Evolutionary conservation across 495 filamentous ascomycete genomes (phyloP), one percentile per base, ranked within the genome.

Genomic region (Astrothelium macrocarpum): DNA sequence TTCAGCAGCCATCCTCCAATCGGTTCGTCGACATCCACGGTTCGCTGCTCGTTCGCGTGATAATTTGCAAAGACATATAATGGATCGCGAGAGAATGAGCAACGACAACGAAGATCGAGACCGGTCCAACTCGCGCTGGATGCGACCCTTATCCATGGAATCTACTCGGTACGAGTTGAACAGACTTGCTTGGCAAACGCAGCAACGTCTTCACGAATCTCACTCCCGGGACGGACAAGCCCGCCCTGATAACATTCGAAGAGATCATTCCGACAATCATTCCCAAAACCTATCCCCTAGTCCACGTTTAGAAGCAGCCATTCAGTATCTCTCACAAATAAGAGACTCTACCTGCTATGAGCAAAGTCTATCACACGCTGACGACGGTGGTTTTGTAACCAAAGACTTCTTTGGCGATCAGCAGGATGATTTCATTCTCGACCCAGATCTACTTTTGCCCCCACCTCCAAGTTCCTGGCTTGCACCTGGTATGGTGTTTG

Each of bases 391-490:
- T 32, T 71, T 82, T 59, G 67, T 74, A 65, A 79, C 58, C 68
- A 79, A 69, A 70, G 80, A 72, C 74, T 78, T 82, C 66, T 77
- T 81, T 61, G 73, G 74, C 20, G 78, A 79, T 64, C 76, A 81
- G 49, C 76, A 81, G 65, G 78, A 80, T 28, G 87, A 90, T 67
- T 84, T 89, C 60, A 76, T 90, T 14, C 72, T 87, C 2, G 81
- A 88, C 63, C 82, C 80, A 16, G 68, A 71, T 11, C 77, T 72
- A 32, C 77, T 90, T 18, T 73, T 77, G 25, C 80, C 81, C 4
- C 82, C 83, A 14, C 72, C 85, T 1, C 67, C 79, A 53, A 85
- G 81, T 67, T 88, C 86, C 32, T 89, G 85, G 84, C 78, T 90
- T 18, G 79, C 80, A 61, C 78, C 83, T 20, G 87, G 87, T 11